Evolutionary conservation across 148 eudicot genomes (phyloP), one percentile per base, ranked within the genome.

Genomic region (Simmondsia chinensis): DNA sequence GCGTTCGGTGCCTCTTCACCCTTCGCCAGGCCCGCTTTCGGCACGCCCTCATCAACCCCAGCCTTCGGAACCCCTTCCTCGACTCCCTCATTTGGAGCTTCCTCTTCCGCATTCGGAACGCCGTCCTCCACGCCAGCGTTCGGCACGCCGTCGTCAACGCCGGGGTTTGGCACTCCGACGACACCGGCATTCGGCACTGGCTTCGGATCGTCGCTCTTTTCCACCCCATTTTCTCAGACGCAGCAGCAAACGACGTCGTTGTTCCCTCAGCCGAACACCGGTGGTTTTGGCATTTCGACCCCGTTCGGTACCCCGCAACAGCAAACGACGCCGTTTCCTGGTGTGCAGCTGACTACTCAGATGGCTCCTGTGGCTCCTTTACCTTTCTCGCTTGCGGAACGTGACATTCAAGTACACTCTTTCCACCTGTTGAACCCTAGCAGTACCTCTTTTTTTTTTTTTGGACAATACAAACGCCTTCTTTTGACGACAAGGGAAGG

Each of bases 361-460:
- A 91, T 91, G 97, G 97, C 95, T 26, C 97, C 97, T 8, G 95
- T 91, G 17, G 94, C 97, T 36, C 94, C 97, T 19, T 75, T 91
- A 15, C 95, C 97, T 27, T 84, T 85, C 59, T 85, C 97, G 43
- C 83, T 91, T 2, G 88, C 97, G 14, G 95, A 91, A 66, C 87
- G 97, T n/a, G 97, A 91, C 26, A 82, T 91, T 64, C 95, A 89
- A 54, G 97, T 84, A 20, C 17, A 10, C 33, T 7, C 3, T 40
- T 33, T 43, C 33, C 15, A 33, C 6, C 17, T 14, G 9, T 7
- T 49, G 13, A 46, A 27, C 33, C 48, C 22, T 46, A 46, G n/a
- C n/a, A n/a, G n/a, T n/a, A n/a, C n/a, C n/a, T 53, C 29, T 9
- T 29, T 9, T 26, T 7, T 15, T 28, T 14, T 4, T 16, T 7